Conservation (phyloP, 1,284 basidiomycete species). For the Marasmius tenuissimus region DNA sequence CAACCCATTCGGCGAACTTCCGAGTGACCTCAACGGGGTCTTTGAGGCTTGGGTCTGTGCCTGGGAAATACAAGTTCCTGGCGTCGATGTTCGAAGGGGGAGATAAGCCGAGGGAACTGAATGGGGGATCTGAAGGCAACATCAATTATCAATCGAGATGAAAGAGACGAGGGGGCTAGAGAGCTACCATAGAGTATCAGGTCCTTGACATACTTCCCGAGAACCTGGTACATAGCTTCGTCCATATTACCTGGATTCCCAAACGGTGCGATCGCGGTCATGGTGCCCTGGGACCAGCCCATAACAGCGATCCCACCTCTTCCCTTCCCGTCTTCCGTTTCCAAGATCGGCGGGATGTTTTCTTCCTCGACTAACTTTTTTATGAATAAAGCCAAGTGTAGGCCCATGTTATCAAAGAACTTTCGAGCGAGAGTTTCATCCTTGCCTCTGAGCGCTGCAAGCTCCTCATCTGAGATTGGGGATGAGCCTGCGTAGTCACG, state of each 20-base stretch:
- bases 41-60: neutral
- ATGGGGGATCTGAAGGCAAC: neutral
- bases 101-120: neutral
- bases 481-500: conserved; percentile 35
- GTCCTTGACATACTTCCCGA: conserved; percentile 27
- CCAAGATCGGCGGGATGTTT: conserved; percentile 20
- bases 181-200: conserved; percentile 30
- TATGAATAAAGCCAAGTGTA: conserved; percentile 25
- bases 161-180: neutral
- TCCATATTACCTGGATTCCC: conserved; percentile 20
- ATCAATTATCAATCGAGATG: neutral
- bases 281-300: conserved; percentile 34
- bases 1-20: neutral
- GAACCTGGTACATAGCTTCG: conserved; percentile 16
- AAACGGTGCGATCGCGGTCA: conserved; percentile 26
- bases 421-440: conserved; percentile 3
- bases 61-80: neutral
- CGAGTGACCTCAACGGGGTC: neutral
- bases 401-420: conserved; percentile 27
- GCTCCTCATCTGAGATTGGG: conserved; percentile 28
- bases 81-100: neutral
- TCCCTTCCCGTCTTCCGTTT: conserved; percentile 15
- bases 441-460: conserved; percentile 24
- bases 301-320: conserved; percentile 28
- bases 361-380: conserved; percentile 25